These are phyloP conservation scores for Tirmania nivea DNA, from an alignment of 495 filamentous ascomycete species.

Conservation along the genomic window DNA sequence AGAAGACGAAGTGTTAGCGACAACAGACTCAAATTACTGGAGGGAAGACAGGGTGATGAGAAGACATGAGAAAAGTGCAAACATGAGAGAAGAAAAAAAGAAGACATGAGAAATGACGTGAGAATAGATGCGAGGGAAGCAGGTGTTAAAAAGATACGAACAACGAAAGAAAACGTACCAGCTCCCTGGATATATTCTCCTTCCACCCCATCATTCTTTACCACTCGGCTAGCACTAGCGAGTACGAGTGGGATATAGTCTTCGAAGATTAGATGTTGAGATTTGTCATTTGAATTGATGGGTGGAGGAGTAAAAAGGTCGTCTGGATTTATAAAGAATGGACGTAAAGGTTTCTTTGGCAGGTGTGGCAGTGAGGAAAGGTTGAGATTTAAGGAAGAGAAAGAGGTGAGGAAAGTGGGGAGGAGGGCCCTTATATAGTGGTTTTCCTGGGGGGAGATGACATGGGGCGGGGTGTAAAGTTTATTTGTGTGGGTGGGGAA, in stretches of 20 bases:
- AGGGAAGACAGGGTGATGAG: not conserved
- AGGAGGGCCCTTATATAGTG: constrained; percentile 53
- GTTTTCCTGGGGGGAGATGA: constrained; percentile 51
- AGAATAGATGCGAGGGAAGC: not conserved
- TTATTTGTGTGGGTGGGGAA: constrained; percentile 21
- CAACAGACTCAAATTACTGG: no score
- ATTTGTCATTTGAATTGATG: constrained; percentile 4
- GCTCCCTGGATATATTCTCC: constrained; percentile 84
- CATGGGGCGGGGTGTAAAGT: constrained; percentile 42
- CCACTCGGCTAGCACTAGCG: constrained; percentile 52
- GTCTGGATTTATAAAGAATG: not conserved
- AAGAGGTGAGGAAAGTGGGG: constrained; percentile 39
- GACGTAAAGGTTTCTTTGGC: not conserved
- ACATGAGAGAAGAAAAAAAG: not conserved
- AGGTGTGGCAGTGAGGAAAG: constrained; percentile 10
- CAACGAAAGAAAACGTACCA: constrained; percentile 14
- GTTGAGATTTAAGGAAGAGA: constrained; percentile 27
- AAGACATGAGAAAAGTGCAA: not conserved
- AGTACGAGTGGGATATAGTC: constrained; percentile 52
- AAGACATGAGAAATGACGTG: not conserved
- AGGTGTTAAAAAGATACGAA: not conserved
- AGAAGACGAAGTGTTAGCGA: not conserved
- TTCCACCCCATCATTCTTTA: constrained; percentile 40
- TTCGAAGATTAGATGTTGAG: constrained; percentile 35
- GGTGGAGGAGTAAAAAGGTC: not conserved